Evolutionary conservation across 2,329 filamentous ascomycete genomes (phyloP).

Genomic region (Beauveria scarabaeidicola): DNA sequence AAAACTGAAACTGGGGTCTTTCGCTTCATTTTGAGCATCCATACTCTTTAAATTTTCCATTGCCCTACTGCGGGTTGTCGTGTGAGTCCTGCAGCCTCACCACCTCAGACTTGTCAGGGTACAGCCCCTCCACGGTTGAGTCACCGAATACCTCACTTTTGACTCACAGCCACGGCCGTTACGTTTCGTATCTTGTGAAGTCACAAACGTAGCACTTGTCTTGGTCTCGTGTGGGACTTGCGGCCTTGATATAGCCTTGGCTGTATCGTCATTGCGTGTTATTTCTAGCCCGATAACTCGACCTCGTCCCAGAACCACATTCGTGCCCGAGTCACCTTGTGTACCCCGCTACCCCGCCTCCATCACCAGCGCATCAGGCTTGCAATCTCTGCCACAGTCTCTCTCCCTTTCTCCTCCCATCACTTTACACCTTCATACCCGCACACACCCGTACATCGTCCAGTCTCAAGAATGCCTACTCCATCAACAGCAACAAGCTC

Average conservation of each 20-base stretch:
- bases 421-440: neutral
- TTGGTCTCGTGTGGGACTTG: no score
- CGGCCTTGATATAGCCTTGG: neutral
- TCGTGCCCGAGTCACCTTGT: conserved; percentile 4
- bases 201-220: no score
- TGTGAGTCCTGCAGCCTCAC: neutral
- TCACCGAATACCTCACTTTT: conserved; percentile 2
- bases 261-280: neutral
- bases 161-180: neutral
- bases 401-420: neutral
- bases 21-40: no score
- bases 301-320: neutral
- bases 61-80: neutral
- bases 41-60: no score
- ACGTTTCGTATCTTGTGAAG: no score
- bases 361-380: conserved; percentile 8
- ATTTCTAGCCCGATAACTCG: neutral
- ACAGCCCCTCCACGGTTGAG: neutral
- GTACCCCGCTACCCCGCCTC: conserved; percentile 12
- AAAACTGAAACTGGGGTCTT: no score
- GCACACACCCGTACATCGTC: conserved; percentile 12
- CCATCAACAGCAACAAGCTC: conserved; percentile 40
- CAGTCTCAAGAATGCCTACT: conserved; percentile 32
- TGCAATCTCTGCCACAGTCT: conserved; percentile 2
- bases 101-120: neutral